Base-by-base conservation (phyloP, 108 stramenopile genomes). In the Conticribra weissflogii region DNA sequence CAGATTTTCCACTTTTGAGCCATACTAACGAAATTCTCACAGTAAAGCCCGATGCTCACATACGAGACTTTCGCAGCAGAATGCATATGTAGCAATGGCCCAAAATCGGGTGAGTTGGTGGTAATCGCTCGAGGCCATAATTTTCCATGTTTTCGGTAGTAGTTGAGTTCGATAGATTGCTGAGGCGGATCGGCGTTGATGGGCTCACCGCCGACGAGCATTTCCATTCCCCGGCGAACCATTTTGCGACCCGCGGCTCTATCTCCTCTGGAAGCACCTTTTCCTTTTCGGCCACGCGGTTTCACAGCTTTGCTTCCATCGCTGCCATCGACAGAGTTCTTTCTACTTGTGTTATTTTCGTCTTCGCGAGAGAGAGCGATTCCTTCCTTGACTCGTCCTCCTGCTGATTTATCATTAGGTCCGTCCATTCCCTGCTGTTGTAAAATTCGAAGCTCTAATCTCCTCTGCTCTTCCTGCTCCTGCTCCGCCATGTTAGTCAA, bases 161-260 rank as follows among this genome's bases (percentile, higher is more conserved):
- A 94, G 46, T 54, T 68, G 2, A 94, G 59, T 54, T 91, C 90
- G 12, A 94, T 63, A 17, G 56, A 71, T 21, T 90, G 60, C 51
- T 83, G 85, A 7, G 93, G 93, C 41, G 93, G 93, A 74, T 94
- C 89, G 24, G 93, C 93, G 68, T 89, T 91, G 63, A 94, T 91
- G 22, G 90, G 90, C 25, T 88, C 86, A 1, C 93, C 93, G 16
- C 89, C 89, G 0, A 94, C 93, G 23, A 94, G 76, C 93, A 94
- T 94, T 76, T 94, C 93, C 90, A 94, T 94, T 19, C 93, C 93
- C 46, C 92, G 64, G 0, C 92, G 89, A 0, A 90, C 84, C 84
- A 93, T 81, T 69, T 88, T 93, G 17, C 86, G 73, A 18, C 74
- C 78, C 29, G 68, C 23, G 27, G 28, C 27, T 18, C 54, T 53